A percentile compares a stretch with the other conserved stretches of the same genome.
Evolutionary conservation across 305 asterid genomes (phyloP).

Genomic region (Coffea humblotiana): DNA sequence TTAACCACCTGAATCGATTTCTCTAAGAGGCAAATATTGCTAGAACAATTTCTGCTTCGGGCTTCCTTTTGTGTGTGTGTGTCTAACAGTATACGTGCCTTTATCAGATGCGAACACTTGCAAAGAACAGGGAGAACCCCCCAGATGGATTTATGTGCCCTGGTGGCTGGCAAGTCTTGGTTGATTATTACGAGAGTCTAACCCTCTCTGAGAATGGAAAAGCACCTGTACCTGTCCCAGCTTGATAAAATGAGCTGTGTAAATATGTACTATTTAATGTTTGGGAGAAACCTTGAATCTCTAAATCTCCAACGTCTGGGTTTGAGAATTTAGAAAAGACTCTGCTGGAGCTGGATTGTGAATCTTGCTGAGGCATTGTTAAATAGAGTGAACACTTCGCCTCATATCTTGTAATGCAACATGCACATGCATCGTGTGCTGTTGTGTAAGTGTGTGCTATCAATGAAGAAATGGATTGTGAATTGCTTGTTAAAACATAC

Average conservation of each 20-base stretch:
- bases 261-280: constrained; percentile 5
- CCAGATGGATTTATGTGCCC: constrained; percentile 98
- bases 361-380: constrained; percentile 36
- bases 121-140: constrained; percentile 77
- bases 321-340: constrained; percentile 20
- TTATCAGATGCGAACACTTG: constrained; percentile 79
- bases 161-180: constrained; percentile 94
- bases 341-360: constrained; percentile 29
- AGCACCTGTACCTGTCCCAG: constrained; percentile 54
- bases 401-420: constrained; percentile 33
- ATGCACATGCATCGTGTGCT: neutral
- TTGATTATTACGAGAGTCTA: constrained; percentile 72
- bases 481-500: neutral
- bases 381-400: constrained; percentile 28
- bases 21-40: neutral
- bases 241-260: constrained; percentile 32
- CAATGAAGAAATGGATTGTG: neutral
- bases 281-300: constrained; percentile 35
- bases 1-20: neutral
- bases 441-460: neutral
- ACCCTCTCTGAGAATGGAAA: constrained; percentile 51
- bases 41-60: neutral
- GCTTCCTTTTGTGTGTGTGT: neutral
- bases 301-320: constrained; percentile 28
- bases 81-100: neutral